phyloP scores from a whole-genome alignment of 495 filamentous ascomycete genomes.

The Aspergillus ostianus region DNA sequence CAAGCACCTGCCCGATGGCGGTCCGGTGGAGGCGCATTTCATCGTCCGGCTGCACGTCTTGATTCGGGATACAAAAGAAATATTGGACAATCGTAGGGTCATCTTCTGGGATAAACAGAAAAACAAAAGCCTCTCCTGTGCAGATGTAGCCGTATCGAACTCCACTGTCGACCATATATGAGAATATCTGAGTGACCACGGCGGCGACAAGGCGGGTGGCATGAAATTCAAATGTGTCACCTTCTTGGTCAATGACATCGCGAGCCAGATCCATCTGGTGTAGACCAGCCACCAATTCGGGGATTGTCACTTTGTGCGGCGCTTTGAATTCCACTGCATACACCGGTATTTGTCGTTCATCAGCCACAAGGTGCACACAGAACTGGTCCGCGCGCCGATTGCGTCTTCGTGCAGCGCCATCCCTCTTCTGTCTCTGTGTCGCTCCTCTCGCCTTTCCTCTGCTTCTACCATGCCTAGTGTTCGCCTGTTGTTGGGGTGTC shows the following conservation, averaged over 20 bases:
- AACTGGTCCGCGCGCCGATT: constrained; percentile 26
- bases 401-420: constrained; percentile 14
- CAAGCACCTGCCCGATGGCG: constrained; percentile 45
- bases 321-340: constrained; percentile 32
- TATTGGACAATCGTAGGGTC: constrained; percentile 30
- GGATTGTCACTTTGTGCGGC: constrained; percentile 26
- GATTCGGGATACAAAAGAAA: constrained; percentile 30
- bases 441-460: constrained; percentile 21
- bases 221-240: constrained; percentile 32
- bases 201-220: constrained; percentile 34
- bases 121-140: constrained; percentile 48
- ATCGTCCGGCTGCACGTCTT: constrained; percentile 28
- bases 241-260: constrained; percentile 29
- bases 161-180: constrained; percentile 45
- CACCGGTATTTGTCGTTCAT: constrained; percentile 21
- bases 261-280: constrained; percentile 28
- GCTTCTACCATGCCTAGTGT: constrained; percentile 17
- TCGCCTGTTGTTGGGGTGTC: constrained; percentile 18
- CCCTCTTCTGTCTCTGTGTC: constrained; percentile 18
- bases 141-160: constrained; percentile 43
- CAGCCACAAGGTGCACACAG: constrained; percentile 21
- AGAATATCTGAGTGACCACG: constrained; percentile 47
- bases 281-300: constrained; percentile 28
- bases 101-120: constrained; percentile 45
- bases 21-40: constrained; percentile 36